Evolutionary conservation across 2,329 filamentous ascomycete species (phyloP), one percentile per base, ranked within the genome.

Genomic region (Cordyceps cateniannulata): DNA sequence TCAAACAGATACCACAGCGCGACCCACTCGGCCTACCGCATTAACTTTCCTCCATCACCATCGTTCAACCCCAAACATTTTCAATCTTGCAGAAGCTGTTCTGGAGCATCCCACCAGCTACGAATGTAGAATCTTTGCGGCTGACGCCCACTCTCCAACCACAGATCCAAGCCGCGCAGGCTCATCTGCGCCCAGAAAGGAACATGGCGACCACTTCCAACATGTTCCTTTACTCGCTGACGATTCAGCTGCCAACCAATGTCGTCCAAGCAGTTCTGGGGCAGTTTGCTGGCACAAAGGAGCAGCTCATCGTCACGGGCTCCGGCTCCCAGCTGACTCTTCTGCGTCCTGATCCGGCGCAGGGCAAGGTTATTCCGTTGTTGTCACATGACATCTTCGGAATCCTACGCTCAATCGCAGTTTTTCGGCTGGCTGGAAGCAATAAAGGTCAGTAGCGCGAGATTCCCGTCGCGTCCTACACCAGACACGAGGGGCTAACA

Each of bases 141-240:
- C 44, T 51, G 44, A 61, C 59, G 59, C 59, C 45, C 59, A 61
- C 50, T 56, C 27, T 18, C 52, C 44, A 49, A 56, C 45, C 52
- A 55, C 29, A 56, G 51, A 44, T 50, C 24, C 35, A 29, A 54
- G 59, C 59, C 59, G 44, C 59, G 59, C 59, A 61, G 59, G 59
- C 59, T 61, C 44, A 44, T 49, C 51, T 61, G 59, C 59, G 77
- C 75, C 71, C 70, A 75, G 70, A 71, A 71, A 75, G 70, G 72
- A 82, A 72, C 73, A 98, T 98, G 95, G 93, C 95, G 80, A 96
- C 93, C 73, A 97, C 93, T 64, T 97, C 93, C 66, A 93, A 93
- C 75, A 96, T 97, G 91, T 97, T 97, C 75, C 87, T 99, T 79
- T 99, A 99, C 80, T 95, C 91, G 70, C 83, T 99, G 79, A 98